Conservation (phyloP, 2,329 filamentous ascomycete genomes). For the Ilyonectria mors-panacis region DNA sequence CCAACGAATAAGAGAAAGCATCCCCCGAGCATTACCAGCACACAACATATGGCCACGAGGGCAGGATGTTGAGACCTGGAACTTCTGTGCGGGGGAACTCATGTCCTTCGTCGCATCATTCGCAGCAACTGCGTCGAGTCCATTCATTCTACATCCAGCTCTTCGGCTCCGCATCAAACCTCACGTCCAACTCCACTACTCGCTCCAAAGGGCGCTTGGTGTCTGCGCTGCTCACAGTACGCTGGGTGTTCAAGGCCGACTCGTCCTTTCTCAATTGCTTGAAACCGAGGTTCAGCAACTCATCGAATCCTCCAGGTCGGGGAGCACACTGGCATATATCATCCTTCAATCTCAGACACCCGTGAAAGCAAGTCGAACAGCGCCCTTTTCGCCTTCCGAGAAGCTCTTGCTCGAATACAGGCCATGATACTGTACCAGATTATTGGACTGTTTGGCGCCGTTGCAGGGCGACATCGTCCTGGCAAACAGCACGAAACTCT, state of each 20-base stretch:
- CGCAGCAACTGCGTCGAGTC: constrained; percentile 16
- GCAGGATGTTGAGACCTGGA: constrained; percentile 23
- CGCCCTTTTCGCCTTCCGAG: constrained; percentile 3
- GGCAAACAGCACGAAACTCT: constrained; percentile 16
- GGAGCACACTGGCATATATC: background rate
- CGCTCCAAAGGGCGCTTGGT: constrained; percentile 22
- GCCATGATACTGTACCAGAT: constrained; percentile 32
- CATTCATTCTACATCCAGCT: constrained; percentile 15
- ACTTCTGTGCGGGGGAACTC: constrained; percentile 27
- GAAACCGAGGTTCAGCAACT: constrained; percentile 16
- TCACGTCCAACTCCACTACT: background rate
- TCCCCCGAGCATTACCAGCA: background rate
- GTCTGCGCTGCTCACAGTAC: constrained; percentile 22
- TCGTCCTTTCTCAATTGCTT: constrained; percentile 20
- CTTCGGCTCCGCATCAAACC: background rate
- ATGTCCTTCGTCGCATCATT: constrained; percentile 21
- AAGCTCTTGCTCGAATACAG: constrained; percentile 24
- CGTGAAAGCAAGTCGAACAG: background rate
- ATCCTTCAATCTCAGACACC: background rate
- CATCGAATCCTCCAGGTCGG: constrained; percentile 2
- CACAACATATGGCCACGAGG: constrained; percentile 26
- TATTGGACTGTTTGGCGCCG: constrained; percentile 20
- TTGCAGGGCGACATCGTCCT: background rate
- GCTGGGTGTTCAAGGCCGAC: background rate
- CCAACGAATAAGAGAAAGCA: background rate